Conservation (phyloP, 1,139 yeast genomes). For the Diutina scorzettiae region DNA sequence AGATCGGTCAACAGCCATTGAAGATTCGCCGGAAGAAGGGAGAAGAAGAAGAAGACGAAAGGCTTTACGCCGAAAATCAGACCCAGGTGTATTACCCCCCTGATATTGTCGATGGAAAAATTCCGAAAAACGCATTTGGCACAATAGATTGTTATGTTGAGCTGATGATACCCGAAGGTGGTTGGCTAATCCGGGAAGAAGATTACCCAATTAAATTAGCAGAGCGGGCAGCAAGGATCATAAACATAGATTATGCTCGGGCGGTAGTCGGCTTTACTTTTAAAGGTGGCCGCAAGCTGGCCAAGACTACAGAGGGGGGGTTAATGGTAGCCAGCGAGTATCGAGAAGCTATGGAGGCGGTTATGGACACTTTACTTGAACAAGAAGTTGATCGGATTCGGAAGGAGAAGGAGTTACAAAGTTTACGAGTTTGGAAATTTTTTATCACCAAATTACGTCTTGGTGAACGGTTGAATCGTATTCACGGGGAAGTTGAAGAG, state of each 20-base stretch:
- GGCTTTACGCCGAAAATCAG: constrained; percentile 67
- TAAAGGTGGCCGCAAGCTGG: constrained; percentile 17
- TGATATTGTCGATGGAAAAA: constrained; percentile 47
- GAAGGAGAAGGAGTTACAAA: constrained; percentile 33
- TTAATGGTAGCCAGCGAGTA: constrained; percentile 57
- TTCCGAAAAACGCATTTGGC: constrained; percentile 69
- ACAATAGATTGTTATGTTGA: constrained; percentile 71
- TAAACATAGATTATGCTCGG: constrained; percentile 71
- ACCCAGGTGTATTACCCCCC: constrained; percentile 64
- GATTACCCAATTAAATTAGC: constrained; percentile 6
- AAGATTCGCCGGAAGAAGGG: constrained; percentile 28
- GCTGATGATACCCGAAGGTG: constrained; percentile 77
- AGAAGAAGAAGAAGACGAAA: constrained; percentile 28
- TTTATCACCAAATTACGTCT: constrained; percentile 64
- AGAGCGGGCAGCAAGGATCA: constrained; percentile 46
- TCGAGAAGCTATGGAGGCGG: constrained; percentile 52
- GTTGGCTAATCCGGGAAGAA: constrained; percentile 34
- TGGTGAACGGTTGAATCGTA: constrained; percentile 47
- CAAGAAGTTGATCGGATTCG: constrained; percentile 41
- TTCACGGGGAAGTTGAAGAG: constrained; percentile 46
- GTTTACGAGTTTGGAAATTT: constrained; percentile 63
- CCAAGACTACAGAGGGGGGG: constrained; percentile 66
- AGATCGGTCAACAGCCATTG: constrained; percentile 56
- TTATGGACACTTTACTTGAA: constrained; percentile 43
- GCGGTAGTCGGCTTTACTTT: constrained; percentile 87